Base-by-base conservation (phyloP, 1,139 yeast genomes). In the Scheffersomyces lignicola region DNA sequence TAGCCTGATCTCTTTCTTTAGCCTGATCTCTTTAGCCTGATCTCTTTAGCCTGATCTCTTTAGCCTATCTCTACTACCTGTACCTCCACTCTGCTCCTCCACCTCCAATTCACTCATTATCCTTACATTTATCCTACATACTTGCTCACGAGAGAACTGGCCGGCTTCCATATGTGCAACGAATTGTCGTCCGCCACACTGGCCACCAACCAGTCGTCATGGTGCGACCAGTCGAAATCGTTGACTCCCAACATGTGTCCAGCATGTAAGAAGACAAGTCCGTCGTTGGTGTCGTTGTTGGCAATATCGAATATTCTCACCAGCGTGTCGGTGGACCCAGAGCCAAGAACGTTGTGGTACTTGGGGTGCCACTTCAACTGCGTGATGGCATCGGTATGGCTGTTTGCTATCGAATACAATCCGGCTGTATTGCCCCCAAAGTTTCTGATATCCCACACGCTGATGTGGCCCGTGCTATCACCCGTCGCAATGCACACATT, bases 221-320 rank as follows among this genome's bases (percentile, higher is more conserved):
- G 80, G 1, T 80, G 77, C 40, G 89, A 86, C 98, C 98, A 92
- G 31, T 82, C 77, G 31, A 90, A 67, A 53, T 90, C 97, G 49
- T 84, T 82, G 11, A 92, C 86, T 15, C 94, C 90, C 37, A 84
- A 68, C 74, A 92, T 78, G 56, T 92, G 99, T 0, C 98, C 98
- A 9, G 84, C 87, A 57, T 94, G 98, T 23, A 76, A 71, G 52
- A 92, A 90, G 15, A 81, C 40, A 30, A 81, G 60, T 37, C 69
- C 76, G 45, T 33, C 37, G 10, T 54, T 33, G 50, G 55, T 42
- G 48, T 67, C 47, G 49, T 60, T 60, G 21, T 56, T 53, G 2
- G 74, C 51, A 3, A 80, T 58, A 51, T 88, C 90, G 81, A 88
- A 85, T 2, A 92, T 37, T 48, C 78, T 77, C 7, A 86, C 90